Evolutionary conservation across 1,139 yeast genomes (phyloP), one percentile per base, ranked within the genome.

Genomic region (Geotrichum klebahnii): DNA sequence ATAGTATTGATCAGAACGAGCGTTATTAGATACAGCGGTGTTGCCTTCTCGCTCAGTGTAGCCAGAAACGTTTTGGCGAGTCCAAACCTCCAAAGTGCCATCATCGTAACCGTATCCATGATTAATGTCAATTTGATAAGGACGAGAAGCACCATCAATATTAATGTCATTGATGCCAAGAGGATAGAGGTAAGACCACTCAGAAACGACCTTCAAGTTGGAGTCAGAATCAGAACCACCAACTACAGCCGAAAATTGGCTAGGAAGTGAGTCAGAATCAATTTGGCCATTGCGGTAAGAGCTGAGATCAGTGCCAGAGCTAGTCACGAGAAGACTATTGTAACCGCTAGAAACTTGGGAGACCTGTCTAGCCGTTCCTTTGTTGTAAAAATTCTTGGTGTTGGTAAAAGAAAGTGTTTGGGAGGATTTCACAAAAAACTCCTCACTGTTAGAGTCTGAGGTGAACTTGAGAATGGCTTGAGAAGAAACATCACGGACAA

Each of bases 381-480:
- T 32, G 41, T 37, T 36, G 51, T 31, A 47, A 20, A 47, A 38
- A 37, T 44, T 35, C 38, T 51, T 51, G 38, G 53, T 48, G 22
- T 51, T 51, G 24, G 46, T 47, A 41, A 33, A 51, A 17, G 51
- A 47, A 10, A 51, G 26, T 20, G 51, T 51, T 51, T 51, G 53
- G 35, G 51, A 31, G 6, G 53, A 51, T 35, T 46, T 40, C 19
- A 51, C 42, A 33, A 44, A 51, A 17, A 44, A 44, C 31, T 43
- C 44, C 24, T 51, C 49, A 22, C 19, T 23, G 20, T 22, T 26
- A 12, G 32, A 32, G 36, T 44, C 50, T 5, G 46, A 17, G 16
- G 45, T n/a, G 20, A 52, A 52, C 34, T 41, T 50, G 17, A 52
- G 44, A 24, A 51, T 46, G 12, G 55, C 50, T n/a, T 48, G 51